Conservation (phyloP, 768 basidiomycete species). For the Suillus luteus region DNA sequence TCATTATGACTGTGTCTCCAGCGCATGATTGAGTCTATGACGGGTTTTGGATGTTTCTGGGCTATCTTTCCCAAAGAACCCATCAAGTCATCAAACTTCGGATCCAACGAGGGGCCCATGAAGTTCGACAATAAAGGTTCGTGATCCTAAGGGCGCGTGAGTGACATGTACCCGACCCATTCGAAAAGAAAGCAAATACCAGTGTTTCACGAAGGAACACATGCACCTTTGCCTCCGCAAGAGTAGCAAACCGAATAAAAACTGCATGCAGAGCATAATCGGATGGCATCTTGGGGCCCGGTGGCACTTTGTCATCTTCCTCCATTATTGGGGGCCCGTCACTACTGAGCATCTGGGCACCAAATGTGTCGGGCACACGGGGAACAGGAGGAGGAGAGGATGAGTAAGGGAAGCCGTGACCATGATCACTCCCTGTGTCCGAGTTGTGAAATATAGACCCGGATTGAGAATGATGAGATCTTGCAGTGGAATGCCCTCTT, state of each 20-base stretch:
- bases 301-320: constrained; percentile 66
- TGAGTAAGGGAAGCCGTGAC: constrained; percentile 42
- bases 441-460: constrained; percentile 74
- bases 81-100: constrained; percentile 83
- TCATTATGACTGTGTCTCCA: constrained; percentile 84
- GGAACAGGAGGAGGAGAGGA: constrained; percentile 79
- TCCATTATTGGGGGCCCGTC: constrained; percentile 57
- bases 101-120: constrained; percentile 74
- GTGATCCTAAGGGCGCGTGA: constrained; percentile 50
- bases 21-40: constrained; percentile 83
- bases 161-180: neutral
- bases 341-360: constrained; percentile 43
- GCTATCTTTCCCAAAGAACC: constrained; percentile 84
- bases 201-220: constrained; percentile 66
- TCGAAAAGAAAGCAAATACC: constrained; percentile 44
- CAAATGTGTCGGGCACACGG: constrained; percentile 66
- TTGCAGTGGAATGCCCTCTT: constrained; percentile 60
- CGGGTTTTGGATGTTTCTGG: constrained; percentile 79
- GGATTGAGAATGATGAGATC: constrained; percentile 77
- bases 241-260: constrained; percentile 82
- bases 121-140: constrained; percentile 66
- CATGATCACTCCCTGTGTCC: constrained; percentile 72
- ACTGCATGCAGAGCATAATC: constrained; percentile 89
- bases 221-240: constrained; percentile 81
- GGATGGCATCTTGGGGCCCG: constrained; percentile 79